phyloP scores from a whole-genome alignment of 495 filamentous ascomycete species.

The Neurospora sp. region DNA sequence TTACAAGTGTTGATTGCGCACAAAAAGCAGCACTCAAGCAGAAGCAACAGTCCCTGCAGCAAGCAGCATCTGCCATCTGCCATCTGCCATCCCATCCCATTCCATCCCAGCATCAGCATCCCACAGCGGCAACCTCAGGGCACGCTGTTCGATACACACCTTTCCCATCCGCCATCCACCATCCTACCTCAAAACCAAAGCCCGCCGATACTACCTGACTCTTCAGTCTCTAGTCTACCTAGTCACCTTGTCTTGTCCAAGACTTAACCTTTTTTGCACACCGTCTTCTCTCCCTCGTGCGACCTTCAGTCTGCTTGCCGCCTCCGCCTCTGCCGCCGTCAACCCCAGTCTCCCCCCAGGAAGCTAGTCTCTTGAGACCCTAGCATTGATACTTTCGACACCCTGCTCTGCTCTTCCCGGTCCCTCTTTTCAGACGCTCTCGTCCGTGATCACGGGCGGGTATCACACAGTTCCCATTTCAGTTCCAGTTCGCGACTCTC shows the following conservation, averaged over 20 bases:
- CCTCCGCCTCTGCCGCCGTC: conserved; percentile 7
- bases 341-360: neutral
- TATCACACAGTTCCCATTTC: neutral
- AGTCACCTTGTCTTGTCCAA: neutral
- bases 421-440: neutral
- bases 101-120: conserved; percentile 1
- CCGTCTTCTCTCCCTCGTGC: conserved; percentile 8
- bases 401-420: neutral
- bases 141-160: neutral
- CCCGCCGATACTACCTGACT: neutral
- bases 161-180: neutral
- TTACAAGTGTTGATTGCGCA: neutral
- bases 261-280: neutral
- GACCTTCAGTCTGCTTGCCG: conserved; percentile 6
- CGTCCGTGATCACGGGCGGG: neutral
- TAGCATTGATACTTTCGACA: neutral
- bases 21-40: neutral
- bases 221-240: neutral
- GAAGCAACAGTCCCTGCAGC: neutral
- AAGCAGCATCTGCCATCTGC: neutral
- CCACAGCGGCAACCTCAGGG: neutral
- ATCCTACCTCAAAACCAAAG: neutral
- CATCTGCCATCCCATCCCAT: conserved; percentile 2
- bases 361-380: neutral
- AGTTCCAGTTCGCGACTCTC: neutral